Percentiles rank a stretch among this genome's conserved stretches.
These are phyloP conservation scores for Calcarisporium arbuscula DNA, from an alignment of 2,329 filamentous ascomycete species.

Conservation along the genomic window DNA sequence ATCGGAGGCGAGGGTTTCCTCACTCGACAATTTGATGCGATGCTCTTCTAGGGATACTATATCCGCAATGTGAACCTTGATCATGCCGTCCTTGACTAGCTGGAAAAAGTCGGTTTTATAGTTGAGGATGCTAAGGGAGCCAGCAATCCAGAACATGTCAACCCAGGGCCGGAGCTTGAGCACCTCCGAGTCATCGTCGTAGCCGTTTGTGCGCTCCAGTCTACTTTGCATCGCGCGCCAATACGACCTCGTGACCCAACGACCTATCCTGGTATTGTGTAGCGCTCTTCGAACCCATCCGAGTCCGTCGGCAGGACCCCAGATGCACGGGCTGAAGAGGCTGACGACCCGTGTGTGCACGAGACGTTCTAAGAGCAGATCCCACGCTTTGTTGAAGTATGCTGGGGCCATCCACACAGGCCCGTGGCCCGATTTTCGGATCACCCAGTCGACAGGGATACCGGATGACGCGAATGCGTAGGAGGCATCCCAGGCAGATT, in stretches of 20 bases:
- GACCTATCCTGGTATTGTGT: conserved; percentile 51
- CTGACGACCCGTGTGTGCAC: conserved; percentile 58
- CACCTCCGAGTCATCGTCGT: conserved; percentile 45
- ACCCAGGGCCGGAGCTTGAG: conserved; percentile 49
- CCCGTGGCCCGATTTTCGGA: conserved; percentile 50
- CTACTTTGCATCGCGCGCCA: conserved; percentile 53
- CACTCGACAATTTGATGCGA: conserved; percentile 45
- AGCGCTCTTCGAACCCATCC: conserved; percentile 46
- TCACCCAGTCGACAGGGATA: conserved; percentile 53
- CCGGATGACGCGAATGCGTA: conserved; percentile 53
- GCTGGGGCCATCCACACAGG: conserved; percentile 52
- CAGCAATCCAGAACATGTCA: conserved; percentile 44
- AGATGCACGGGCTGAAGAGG: conserved; percentile 71
- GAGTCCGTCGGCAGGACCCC: conserved; percentile 59
- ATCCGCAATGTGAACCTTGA: conserved; percentile 47
- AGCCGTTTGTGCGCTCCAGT: conserved; percentile 46
- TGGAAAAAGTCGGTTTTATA: conserved; percentile 53
- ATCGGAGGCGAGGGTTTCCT: conserved; percentile 40
- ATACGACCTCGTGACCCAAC: conserved; percentile 48
- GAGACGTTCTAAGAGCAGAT: too few species aligned
- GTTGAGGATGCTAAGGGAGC: conserved; percentile 53
- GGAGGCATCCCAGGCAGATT: conserved; percentile 60
- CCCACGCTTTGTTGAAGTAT: too few species aligned
- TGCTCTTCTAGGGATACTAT: conserved; percentile 43
- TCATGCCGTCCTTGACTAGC: conserved; percentile 43